Percentiles rank a stretch among this genome's conserved stretches.
Evolutionary conservation across 148 eudicot species (phyloP).

Genomic region (Beta vulgaris): DNA sequence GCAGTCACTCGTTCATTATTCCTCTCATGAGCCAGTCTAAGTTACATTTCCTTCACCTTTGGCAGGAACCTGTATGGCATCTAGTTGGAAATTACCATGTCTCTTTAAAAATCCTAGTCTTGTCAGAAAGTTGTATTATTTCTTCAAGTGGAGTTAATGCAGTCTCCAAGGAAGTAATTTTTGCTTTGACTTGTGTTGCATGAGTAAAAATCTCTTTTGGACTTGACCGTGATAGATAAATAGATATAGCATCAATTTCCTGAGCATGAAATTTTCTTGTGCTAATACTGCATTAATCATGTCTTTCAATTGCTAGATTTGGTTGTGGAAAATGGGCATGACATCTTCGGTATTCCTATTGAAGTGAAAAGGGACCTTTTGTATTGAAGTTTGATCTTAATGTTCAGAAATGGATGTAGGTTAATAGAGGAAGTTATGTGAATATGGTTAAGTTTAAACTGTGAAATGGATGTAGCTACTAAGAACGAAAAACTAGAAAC

Average conservation of each 20-base stretch:
- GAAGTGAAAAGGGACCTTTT: constrained; percentile 73
- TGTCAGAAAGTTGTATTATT: neutral
- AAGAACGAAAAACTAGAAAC: too few species aligned
- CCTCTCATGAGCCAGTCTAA: neutral
- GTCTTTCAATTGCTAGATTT: constrained; percentile 59
- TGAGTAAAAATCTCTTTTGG: too few species aligned
- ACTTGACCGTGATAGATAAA: too few species aligned
- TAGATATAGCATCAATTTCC: neutral
- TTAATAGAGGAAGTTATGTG: too few species aligned
- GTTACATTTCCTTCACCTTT: neutral
- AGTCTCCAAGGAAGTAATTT: neutral
- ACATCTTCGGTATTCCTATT: constrained; percentile 55
- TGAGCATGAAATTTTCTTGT: neutral
- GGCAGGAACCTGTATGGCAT: neutral
- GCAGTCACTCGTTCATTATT: neutral
- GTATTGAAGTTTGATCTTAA: constrained; percentile 65
- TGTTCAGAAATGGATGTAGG: too few species aligned
- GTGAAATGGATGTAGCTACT: too few species aligned
- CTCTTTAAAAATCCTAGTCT: neutral
- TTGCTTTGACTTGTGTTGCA: neutral
- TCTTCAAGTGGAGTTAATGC: neutral
- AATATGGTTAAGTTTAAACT: too few species aligned
- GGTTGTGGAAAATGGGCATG: constrained; percentile 72
- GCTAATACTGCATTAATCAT: neutral
- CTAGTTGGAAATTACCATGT: neutral